Conservation (phyloP, 352 stramenopile species). For the Globisporangium paddicum region DNA sequence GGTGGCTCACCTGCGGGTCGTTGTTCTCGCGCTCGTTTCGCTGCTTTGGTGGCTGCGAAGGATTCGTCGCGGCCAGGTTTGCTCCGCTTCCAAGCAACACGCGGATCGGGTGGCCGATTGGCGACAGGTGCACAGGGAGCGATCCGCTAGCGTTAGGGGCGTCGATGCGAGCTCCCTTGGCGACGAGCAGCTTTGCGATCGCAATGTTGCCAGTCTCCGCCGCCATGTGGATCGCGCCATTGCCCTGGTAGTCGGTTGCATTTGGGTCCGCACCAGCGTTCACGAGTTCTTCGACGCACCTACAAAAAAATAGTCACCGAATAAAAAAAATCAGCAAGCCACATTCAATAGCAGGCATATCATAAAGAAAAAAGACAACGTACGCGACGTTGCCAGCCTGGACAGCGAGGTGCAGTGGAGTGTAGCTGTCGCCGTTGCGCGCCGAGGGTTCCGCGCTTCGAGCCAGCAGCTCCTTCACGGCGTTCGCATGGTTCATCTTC, state of each 20-base stretch:
- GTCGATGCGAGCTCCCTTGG: constrained; percentile 65
- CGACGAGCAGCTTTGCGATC: constrained; percentile 72
- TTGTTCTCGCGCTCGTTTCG: constrained; percentile 56
- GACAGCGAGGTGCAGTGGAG: constrained; percentile 69
- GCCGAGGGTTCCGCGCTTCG: constrained; percentile 60
- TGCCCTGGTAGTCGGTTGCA: constrained; percentile 76
- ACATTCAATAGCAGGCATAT: no score
- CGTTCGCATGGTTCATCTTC: constrained; percentile 72
- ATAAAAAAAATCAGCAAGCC: background rate
- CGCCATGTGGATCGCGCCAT: constrained; percentile 79
- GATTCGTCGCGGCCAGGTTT: constrained; percentile 65
- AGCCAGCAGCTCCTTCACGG: constrained; percentile 67
- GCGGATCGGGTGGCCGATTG: constrained; percentile 81
- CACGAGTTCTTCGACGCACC: constrained; percentile 71
- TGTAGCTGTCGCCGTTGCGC: constrained; percentile 79
- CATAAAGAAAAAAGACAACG: no score
- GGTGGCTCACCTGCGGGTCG: constrained; percentile 69
- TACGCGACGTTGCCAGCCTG: constrained; percentile 68
- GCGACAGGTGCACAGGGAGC: constrained; percentile 80
- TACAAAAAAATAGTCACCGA: constrained; percentile 16
- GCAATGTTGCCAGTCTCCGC: constrained; percentile 77
- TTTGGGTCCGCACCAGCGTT: constrained; percentile 70
- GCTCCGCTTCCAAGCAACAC: constrained; percentile 71
- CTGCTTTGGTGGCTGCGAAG: constrained; percentile 54
- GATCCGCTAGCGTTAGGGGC: constrained; percentile 74